Base-by-base conservation (phyloP, 73 alveolate genomes). In the Effrenium voratum region DNA sequence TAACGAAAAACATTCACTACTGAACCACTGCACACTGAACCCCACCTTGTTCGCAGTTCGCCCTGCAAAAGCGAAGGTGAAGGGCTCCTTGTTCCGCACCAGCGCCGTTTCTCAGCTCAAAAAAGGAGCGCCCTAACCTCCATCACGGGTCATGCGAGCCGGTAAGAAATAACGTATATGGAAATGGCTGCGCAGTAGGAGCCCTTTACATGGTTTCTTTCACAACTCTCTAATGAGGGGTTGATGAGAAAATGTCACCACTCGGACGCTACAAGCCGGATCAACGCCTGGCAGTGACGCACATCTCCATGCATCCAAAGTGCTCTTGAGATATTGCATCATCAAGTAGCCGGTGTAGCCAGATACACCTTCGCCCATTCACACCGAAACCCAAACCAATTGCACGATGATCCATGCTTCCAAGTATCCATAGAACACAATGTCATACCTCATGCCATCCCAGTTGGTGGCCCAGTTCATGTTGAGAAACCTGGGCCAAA, bases 291-390 rank as follows among this genome's bases (percentile, higher is more conserved):
- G 30, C 16, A 36, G 30, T 60, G 75, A 32, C 75, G 16, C 75
- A 60, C 40, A 19, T 52, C 19, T 19, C 63, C 63, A 52, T 41
- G 32, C 32, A 5, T 47, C 95, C 95, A 44, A 45, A 84, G 5
- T 26, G 55, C 98, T 45, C n/a, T 91, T 91, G 57, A 91, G 50
- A 47, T 91, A 91, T 90, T 46, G 50, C 34, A 91, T 91, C 98
- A 91, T 91, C 79, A 91, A 77, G 57, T 91, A 91, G 63, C 98
- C 98, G 36, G 98, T 91, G 98, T 91, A 91, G 30, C 98, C 98
- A 6, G 98, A 91, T 40, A 91, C 98, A 36, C 98, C 95, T 87
- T 8, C 16, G 79, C 68, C 24, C 24, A 55, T 55, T 55, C 59
- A 50, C 34, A 10, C 30, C 44, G 41, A 26, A 72, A 10, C 41